A percentile compares a stretch with the other conserved stretches of the same genome.
phyloP scores from a whole-genome alignment of 441 rosid genomes.

The Croton laevigatus region DNA sequence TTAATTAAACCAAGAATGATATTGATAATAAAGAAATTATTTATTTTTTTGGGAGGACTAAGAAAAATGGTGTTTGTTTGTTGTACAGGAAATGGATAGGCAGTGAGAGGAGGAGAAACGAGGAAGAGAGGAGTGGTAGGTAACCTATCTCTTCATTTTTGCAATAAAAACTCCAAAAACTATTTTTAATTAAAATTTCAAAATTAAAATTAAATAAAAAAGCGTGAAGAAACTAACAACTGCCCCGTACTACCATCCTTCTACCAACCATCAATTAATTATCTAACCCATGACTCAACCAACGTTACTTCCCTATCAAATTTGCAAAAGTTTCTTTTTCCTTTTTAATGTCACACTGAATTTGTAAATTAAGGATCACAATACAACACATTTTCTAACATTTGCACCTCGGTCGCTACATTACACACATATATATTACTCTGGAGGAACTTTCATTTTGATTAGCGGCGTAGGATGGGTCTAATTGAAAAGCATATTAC shows the following conservation, averaged over 20 bases:
- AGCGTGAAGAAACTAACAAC: slow-evolving; percentile 33
- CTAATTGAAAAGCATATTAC: no score
- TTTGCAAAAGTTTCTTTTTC: no score
- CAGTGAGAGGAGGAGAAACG: slow-evolving; percentile 57
- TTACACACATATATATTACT: no score
- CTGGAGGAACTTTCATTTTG: no score
- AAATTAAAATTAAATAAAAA: slow-evolving; percentile 16
- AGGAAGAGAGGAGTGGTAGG: slow-evolving; percentile 40
- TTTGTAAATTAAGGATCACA: no score
- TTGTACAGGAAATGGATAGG: slow-evolving; percentile 44
- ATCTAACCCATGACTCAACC: slow-evolving; percentile 26
- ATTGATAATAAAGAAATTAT: background rate
- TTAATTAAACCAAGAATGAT: no score
- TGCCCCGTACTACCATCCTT: slow-evolving; percentile 24
- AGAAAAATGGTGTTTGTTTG: slow-evolving; percentile 15
- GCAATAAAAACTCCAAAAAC: slow-evolving; percentile 15
- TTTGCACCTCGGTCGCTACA: no score
- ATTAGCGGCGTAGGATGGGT: no score
- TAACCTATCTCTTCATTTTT: slow-evolving; percentile 35
- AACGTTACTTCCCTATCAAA: slow-evolving; percentile 1
- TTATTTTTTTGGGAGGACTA: background rate
- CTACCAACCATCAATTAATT: slow-evolving; percentile 41
- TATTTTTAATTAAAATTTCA: background rate
- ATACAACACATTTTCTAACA: no score
- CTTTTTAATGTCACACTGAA: no score